A percentile compares a stretch with the other conserved stretches of the same genome.
Conservation (phyloP, 1,284 basidiomycete species). For the Apiotrichum laibachii region DNA sequence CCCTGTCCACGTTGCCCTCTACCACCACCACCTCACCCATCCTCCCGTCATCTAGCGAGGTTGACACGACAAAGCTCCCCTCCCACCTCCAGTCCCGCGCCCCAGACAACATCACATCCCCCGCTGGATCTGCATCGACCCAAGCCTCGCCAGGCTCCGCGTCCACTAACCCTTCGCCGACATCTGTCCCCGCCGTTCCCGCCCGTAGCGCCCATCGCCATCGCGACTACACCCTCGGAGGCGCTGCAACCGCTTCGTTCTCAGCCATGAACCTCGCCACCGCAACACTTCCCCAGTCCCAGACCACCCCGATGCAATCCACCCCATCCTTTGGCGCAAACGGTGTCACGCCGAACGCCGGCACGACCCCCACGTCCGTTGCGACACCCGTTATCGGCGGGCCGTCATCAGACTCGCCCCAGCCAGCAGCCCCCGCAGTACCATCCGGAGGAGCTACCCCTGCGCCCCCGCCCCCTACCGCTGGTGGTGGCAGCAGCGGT, state of each 20-base stretch:
- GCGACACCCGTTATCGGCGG: not conserved
- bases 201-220: slow-evolving; percentile 21
- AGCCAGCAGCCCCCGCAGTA: not conserved
- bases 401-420: not conserved
- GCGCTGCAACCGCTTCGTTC: slow-evolving; percentile 3
- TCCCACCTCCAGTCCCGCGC: slow-evolving; percentile 26
- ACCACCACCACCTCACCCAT: not conserved
- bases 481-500: slow-evolving; percentile 1
- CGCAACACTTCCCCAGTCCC: slow-evolving; percentile 1
- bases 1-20: slow-evolving; percentile 6
- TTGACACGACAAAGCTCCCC: slow-evolving; percentile 34
- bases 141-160: not conserved
- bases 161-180: slow-evolving; percentile 7
- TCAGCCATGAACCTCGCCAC: slow-evolving; percentile 21
- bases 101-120: slow-evolving; percentile 3
- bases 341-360: not conserved
- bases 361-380: not conserved
- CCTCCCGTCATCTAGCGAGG: slow-evolving; percentile 17
- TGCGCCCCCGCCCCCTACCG: not conserved
- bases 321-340: slow-evolving; percentile 5
- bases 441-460: not conserved
- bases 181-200: slow-evolving; percentile 15
- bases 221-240: slow-evolving; percentile 21
- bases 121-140: not conserved
- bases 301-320: slow-evolving; percentile 4